phyloP scores from a whole-genome alignment of 2,329 filamentous ascomycete genomes.

The Bipolaris victoriae region DNA sequence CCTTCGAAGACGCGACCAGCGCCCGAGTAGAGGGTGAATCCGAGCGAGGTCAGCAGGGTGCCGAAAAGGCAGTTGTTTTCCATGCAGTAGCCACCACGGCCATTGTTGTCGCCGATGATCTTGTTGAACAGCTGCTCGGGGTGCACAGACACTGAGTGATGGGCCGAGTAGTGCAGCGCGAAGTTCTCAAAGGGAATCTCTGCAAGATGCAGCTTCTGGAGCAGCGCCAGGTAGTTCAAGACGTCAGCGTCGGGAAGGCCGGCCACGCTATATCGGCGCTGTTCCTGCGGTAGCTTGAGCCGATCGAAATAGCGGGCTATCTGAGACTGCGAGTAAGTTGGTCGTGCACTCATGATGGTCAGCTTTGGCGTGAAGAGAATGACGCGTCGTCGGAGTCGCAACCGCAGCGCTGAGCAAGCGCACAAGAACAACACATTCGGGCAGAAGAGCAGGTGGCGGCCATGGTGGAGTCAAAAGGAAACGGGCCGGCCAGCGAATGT shows the following conservation, averaged over 20 bases:
- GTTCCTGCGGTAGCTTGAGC: conserved; percentile 35
- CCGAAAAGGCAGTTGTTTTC: conserved; percentile 63
- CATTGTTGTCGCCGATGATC: conserved; percentile 57
- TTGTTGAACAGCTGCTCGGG: conserved; percentile 60
- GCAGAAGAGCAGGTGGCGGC: background rate
- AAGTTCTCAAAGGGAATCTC: conserved; percentile 64
- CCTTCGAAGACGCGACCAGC: conserved; percentile 50
- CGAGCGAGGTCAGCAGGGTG: conserved; percentile 58
- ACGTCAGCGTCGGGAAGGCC: conserved; percentile 27
- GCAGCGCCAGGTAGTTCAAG: conserved; percentile 36
- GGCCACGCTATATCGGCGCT: conserved; percentile 35
- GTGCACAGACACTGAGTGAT: conserved; percentile 55
- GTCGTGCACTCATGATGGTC: conserved; percentile 16
- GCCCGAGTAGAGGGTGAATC: conserved; percentile 54
- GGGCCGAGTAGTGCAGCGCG: conserved; percentile 56
- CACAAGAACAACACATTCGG: background rate
- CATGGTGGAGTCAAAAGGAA: conserved; percentile 1
- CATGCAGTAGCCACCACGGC: conserved; percentile 66
- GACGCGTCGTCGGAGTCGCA: background rate
- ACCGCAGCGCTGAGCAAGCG: background rate
- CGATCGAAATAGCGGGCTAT: conserved; percentile 46
- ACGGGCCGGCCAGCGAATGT: conserved; percentile 4
- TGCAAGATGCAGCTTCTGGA: conserved; percentile 52
- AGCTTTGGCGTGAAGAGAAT: conserved; percentile 3
- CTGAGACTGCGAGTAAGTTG: conserved; percentile 36